These are phyloP conservation scores for Verticillium tricorpus DNA, from an alignment of 2,329 filamentous ascomycete species.

Conservation along the genomic window DNA sequence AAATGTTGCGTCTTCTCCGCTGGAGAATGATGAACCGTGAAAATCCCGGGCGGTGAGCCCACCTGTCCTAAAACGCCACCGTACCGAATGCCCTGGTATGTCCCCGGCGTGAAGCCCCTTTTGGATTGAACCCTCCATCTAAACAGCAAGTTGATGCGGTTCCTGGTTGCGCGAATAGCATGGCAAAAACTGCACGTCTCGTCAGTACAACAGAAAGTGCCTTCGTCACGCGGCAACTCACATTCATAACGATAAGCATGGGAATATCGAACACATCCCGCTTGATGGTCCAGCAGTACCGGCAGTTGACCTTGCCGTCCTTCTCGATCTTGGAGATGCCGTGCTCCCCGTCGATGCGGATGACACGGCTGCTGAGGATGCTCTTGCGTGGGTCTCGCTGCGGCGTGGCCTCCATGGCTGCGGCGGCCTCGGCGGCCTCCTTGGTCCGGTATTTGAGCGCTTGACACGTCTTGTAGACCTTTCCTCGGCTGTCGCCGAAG, in stretches of 20 bases:
- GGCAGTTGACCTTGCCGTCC: slow-evolving; percentile 90
- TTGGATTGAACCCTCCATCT: slow-evolving; percentile 11
- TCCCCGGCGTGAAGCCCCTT: slow-evolving; percentile 1
- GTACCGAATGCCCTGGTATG: slow-evolving; percentile 9
- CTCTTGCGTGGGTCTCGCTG: slow-evolving; percentile 43
- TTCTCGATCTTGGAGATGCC: slow-evolving; percentile 79
- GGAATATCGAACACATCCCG: slow-evolving; percentile 97
- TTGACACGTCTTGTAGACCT: slow-evolving; percentile 77
- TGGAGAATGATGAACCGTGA: neutral
- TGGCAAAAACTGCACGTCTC: slow-evolving; percentile 45
- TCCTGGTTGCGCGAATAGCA: slow-evolving; percentile 56
- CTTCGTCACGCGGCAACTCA: slow-evolving; percentile 46
- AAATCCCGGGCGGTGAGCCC: neutral
- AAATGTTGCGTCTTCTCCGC: neutral
- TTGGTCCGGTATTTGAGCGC: slow-evolving; percentile 86
- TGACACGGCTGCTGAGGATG: slow-evolving; percentile 55
- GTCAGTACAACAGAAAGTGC: neutral
- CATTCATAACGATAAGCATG: slow-evolving; percentile 97
- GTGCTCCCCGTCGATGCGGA: slow-evolving; percentile 64
- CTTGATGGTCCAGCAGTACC: slow-evolving; percentile 96
- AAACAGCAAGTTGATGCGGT: slow-evolving; percentile 51
- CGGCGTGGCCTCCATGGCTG: slow-evolving; percentile 28
- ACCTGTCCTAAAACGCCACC: slow-evolving; percentile 21
- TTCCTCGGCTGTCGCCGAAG: slow-evolving; percentile 85
- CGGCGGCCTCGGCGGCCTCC: slow-evolving; percentile 42